Percentiles rank a stretch among this genome's conserved stretches.
phyloP scores from a whole-genome alignment of 2,329 filamentous ascomycete species.

The Colletotrichum liaoningense region DNA sequence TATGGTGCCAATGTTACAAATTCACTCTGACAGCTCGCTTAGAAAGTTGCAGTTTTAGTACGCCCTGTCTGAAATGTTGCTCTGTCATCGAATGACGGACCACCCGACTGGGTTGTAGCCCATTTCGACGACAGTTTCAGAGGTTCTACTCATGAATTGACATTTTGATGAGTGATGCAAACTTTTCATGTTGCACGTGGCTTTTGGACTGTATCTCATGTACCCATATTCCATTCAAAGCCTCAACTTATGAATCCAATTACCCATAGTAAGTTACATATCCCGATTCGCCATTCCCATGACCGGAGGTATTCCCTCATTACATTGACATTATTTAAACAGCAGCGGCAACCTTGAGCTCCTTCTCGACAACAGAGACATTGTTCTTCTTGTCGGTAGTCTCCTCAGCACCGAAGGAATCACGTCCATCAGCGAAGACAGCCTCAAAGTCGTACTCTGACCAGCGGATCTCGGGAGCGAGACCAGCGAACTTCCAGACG shows the following conservation, averaged over 20 bases:
- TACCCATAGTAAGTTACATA: neutral
- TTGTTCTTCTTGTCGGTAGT: slow-evolving; percentile 6
- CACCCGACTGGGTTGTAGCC: too few species aligned
- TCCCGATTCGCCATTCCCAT: slow-evolving; percentile 5
- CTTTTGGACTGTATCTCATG: too few species aligned
- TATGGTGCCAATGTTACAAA: too few species aligned
- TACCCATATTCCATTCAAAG: too few species aligned
- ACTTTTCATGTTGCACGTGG: too few species aligned
- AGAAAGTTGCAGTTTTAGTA: too few species aligned
- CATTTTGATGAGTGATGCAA: too few species aligned
- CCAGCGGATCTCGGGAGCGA: slow-evolving; percentile 67
- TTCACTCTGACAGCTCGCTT: too few species aligned
- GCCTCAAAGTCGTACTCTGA: slow-evolving; percentile 68
- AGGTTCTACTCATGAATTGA: too few species aligned
- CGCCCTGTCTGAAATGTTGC: too few species aligned
- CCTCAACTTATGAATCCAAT: neutral
- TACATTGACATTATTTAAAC: slow-evolving; percentile 2
- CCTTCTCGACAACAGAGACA: slow-evolving; percentile 27
- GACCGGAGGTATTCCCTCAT: neutral
- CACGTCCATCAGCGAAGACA: slow-evolving; percentile 52
- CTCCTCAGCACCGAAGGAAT: slow-evolving; percentile 26
- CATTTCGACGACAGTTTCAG: too few species aligned
- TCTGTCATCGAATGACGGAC: too few species aligned
- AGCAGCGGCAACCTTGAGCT: slow-evolving; percentile 22
- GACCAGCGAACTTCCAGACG: slow-evolving; percentile 71